Percentiles rank a stretch among this genome's conserved stretches.
Evolutionary conservation across 306 rosid species (phyloP).

Genomic region (Rubus idaeus): DNA sequence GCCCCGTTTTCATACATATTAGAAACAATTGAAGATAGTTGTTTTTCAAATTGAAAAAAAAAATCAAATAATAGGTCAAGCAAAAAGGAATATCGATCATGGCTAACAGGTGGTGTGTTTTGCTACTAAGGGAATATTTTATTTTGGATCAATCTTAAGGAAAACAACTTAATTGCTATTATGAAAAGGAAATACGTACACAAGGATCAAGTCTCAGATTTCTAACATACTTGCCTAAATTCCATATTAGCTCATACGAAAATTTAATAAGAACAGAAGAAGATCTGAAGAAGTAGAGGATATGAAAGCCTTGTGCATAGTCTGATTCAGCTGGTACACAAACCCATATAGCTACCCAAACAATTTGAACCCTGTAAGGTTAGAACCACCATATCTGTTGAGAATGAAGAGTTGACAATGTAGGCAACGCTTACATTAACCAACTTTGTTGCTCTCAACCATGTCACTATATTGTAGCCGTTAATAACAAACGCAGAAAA

Average conservation of each 20-base stretch:
- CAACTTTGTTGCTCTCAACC: constrained; percentile 4
- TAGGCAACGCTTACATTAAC: background rate
- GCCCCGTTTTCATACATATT: background rate
- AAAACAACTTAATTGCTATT: no score
- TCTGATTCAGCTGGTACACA: no score
- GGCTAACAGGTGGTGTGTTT: background rate
- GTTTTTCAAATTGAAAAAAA: background rate
- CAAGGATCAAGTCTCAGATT: no score
- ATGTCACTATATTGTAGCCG: background rate
- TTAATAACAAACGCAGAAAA: background rate
- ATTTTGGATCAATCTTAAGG: no score
- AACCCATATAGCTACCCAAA: no score
- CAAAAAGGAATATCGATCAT: background rate
- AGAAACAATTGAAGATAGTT: background rate
- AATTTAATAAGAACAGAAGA: background rate
- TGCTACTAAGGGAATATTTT: background rate
- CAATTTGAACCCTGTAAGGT: no score
- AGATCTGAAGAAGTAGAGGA: no score
- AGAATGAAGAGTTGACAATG: background rate
- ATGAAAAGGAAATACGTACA: no score
- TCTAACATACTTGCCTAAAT: no score
- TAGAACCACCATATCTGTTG: background rate
- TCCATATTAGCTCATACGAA: no score
- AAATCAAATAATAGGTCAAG: background rate
- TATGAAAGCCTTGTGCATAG: no score